Base-by-base conservation (phyloP, 2,329 filamentous ascomycete genomes). In the Alternaria angustiovoidea region DNA sequence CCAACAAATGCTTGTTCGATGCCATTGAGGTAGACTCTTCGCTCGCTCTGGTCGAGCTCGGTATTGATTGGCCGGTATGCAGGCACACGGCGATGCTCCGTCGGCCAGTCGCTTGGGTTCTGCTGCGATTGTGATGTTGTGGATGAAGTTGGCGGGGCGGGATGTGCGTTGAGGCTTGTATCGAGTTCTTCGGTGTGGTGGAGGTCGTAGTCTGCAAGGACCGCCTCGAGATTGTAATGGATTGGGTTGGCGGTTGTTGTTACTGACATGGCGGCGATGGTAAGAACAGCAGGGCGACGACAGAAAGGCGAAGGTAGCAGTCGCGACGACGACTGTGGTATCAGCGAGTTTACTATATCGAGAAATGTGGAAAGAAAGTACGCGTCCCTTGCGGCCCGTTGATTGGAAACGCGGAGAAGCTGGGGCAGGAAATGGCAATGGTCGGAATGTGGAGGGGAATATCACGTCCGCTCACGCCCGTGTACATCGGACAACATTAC, bases 1-100 rank as follows among this genome's bases (percentile, higher is more conserved):
- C 76, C 70, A 18, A 87, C 77, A 65, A 87, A 86, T 7, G 75
- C 77, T 42, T 73, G 72, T 68, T 86, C 85, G 6, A 77, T 73
- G 1, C 63, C 65, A 66, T 81, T 84, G n/a, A 69, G 70, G 39
- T 81, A 83, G 0, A 79, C 78, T 3, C 81, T 75, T n/a, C 84
- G 69, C 51, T 81, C 72, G 4, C 68, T 74, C 49, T 78, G 73
- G 61, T 83, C 78, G 7, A 84, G 69, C 38, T 81, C 67, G 4
- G 72, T 76, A 55, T 85, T 82, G 1, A 82, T 70, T 0, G 83
- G 83, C 12, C 83, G 75, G 63, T 84, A 81, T 1, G 76, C 63
- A 2, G 84, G 85, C 1, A 86, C 76, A 34, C 83, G 78, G 44
- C 81, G 78, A 63, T 83, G 79, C 51, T 83, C 71, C 2, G 75